Base-by-base conservation (phyloP, 306 rosid genomes). In the Canavalia ensiformis region DNA sequence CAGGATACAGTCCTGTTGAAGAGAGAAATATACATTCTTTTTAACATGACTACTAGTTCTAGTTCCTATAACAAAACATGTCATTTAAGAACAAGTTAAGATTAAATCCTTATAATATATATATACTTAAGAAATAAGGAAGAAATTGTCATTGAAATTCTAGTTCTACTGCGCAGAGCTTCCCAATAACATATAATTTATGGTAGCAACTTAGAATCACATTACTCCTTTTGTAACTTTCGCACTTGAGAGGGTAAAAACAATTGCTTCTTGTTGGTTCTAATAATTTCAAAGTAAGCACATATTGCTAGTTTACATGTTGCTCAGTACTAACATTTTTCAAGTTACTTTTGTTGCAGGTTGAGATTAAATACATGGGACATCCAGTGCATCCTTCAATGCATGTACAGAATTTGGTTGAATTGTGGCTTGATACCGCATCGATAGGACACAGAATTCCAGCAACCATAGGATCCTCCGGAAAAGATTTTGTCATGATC, bases 351-450 rank as follows among this genome's bases (percentile, higher is more conserved):
- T 4, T 81, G 42, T 69, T 90, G 83, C 81, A 94, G 98, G 89
- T 94, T 69, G 97, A 88, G 86, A 91, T 94, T 45, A 90, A 73
- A 78, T 94, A 97, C 50, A 77, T 89, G 92, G 97, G 96, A 42
- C 86, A 87, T 50, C 83, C 91, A 4, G 91, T 94, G 78, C 83
- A 75, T 46, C 90, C 91, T 13, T 74, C 87, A 5, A 62, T 88
- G 85, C 86, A 84, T 72, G 56, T 92, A 18, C 59, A 81, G 18
- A 84, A 81, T 51, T 86, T 94, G 81, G 85, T 88, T 68, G 88
- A 83, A 49, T 55, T 83, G 42, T 94, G 98, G 97, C 87, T 93
- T 45, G 87, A 85, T 76, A 86, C 85, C n/a, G 80, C 88, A 25
- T 75, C 91, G 8, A 66, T 90, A 34, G 52, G 83, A 2, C 84